Conservation (phyloP, 1,284 basidiomycete genomes). For the Pseudomicrostroma phylloplanum region DNA sequence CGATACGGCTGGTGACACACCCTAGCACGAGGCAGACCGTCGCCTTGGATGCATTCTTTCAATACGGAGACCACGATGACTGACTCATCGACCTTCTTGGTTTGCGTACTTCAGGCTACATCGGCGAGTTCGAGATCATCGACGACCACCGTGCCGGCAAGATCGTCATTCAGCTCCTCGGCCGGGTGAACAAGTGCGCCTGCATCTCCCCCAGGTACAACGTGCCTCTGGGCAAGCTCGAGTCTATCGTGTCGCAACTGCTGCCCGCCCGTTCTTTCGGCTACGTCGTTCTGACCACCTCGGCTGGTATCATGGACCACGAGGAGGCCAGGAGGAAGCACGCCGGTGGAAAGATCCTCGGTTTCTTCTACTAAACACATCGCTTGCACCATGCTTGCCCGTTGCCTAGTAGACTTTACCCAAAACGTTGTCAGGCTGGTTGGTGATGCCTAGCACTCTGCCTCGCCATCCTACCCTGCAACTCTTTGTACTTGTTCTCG, state of each 20-base stretch:
- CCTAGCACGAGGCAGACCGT: too few species aligned
- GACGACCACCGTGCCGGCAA: conserved; percentile 99
- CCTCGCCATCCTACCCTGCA: too few species aligned
- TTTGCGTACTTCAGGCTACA: conserved; percentile 71
- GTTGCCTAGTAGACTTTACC: too few species aligned
- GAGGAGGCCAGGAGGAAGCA: conserved; percentile 99
- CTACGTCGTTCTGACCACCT: conserved; percentile 93
- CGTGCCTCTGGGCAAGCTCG: conserved; percentile 85
- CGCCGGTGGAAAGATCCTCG: conserved; percentile 72
- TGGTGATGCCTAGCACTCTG: too few species aligned
- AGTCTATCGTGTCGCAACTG: conserved; percentile 62
- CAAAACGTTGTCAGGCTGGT: too few species aligned
- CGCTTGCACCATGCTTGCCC: too few species aligned
- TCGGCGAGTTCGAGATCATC: conserved; percentile 98
- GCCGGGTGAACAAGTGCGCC: conserved; percentile 92
- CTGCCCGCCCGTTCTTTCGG: conserved; percentile 75
- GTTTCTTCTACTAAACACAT: conserved; percentile 48
- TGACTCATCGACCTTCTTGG: too few species aligned
- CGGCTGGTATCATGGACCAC: conserved; percentile 97
- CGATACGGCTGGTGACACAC: too few species aligned
- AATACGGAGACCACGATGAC: too few species aligned
- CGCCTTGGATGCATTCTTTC: too few species aligned
- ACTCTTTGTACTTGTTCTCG: conserved; percentile 5
- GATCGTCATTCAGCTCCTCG: conserved; percentile 96
- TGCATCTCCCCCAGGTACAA: conserved; percentile 99